Base-by-base conservation (phyloP, 2,329 filamentous ascomycete species). In the Diaporthe vexans region DNA sequence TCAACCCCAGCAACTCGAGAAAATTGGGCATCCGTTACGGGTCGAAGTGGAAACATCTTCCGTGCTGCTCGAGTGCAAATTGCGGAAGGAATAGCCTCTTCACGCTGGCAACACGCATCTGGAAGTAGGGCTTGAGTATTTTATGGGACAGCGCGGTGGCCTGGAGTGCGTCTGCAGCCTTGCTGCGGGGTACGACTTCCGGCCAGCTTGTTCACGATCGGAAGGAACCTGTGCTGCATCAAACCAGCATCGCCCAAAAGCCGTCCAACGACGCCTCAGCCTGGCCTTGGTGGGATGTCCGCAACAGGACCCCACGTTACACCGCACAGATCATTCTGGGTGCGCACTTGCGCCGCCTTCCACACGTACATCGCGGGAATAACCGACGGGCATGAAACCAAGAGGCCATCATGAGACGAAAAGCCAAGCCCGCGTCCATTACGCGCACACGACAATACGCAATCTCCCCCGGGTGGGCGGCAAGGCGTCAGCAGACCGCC, bases 341-440 rank as follows among this genome's bases (percentile, higher is more conserved):
- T 33, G 61, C 46, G 61, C 29, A 67, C 61, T 52, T 52, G 61
- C 61, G 61, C 43, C 61, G 35, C 61, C 29, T 11, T 52, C 46
- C 61, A 51, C 43, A 19, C 11, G 29, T 46, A 37, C 61, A 10
- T 67, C 46, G 61, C 61, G 61, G 61, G 61, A 52, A 19, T 37
- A 37, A 67, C 61, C 61, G 61, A 37, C 33, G 61, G 61, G 61
- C 29, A 33, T n/a, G 21, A 17, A 51, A 52, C 24, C 21, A 37
- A 37, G 21, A 48, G 61, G n/a, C 26, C 2, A 9, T 33, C 46
- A 7, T 52, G 29, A 19, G 48, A 24, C 26, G 19, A 52, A 52
- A 52, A 33, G 21, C 29, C 11, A 51, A 51, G 43, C 26, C 43
- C 19, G 26, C 43, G 48, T 65, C 29, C 43, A 65, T 65, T 48